Evolutionary conservation across 257 asterid genomes (phyloP).

Genomic region (Solanum bukasovii): DNA sequence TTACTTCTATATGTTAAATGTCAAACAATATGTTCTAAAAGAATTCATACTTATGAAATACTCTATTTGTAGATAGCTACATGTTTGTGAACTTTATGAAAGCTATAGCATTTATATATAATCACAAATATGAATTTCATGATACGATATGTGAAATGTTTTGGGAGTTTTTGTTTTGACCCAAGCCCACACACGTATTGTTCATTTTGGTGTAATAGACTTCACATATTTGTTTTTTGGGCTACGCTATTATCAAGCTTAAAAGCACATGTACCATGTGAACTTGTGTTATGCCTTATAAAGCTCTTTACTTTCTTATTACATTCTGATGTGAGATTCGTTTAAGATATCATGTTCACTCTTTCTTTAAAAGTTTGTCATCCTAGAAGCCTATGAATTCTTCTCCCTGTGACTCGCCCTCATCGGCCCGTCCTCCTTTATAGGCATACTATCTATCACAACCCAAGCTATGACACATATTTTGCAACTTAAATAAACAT

Average conservation of each 20-base stretch:
- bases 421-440: neutral
- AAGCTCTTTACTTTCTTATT: no score
- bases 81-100: neutral
- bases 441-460: neutral
- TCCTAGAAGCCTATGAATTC: neutral
- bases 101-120: neutral
- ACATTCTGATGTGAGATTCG: neutral
- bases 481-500: neutral
- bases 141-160: no score
- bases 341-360: neutral
- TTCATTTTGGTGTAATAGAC: neutral
- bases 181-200: neutral
- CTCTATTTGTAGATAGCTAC: neutral
- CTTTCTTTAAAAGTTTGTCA: neutral
- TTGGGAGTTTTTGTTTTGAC: neutral
- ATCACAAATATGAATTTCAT: neutral
- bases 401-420: rapidly evolving
- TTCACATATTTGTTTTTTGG: neutral
- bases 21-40: no score
- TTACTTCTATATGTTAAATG: no score
- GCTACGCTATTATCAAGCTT: neutral
- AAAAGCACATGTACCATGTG: neutral
- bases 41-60: neutral
- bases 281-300: no score
- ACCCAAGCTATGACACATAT: neutral